Conservation (phyloP, 257 asterid species). For the Scutellaria barbata region DNA sequence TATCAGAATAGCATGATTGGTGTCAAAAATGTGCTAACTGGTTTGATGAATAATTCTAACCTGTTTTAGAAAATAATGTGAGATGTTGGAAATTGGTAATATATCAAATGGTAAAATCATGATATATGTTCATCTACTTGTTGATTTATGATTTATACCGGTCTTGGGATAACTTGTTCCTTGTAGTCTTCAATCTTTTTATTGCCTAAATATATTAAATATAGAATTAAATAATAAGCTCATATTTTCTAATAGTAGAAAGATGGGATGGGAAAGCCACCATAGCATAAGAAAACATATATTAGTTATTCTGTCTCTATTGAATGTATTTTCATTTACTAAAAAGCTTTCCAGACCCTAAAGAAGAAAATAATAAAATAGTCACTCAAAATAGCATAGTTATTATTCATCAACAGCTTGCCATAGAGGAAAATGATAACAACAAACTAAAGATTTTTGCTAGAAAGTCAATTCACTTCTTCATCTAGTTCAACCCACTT, state of each 20-base stretch:
- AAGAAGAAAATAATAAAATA: slow-evolving; percentile 29
- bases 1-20: too few relatives aligned
- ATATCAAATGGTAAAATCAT: slow-evolving; percentile 20
- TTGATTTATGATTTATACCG: slow-evolving; percentile 54
- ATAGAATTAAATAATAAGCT: slow-evolving; percentile 27
- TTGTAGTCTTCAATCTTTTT: slow-evolving; percentile 74
- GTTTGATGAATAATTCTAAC: slow-evolving; percentile 68
- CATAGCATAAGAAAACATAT: slow-evolving; percentile 40
- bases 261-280: background rate
- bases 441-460: slow-evolving; percentile 21
- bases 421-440: slow-evolving; percentile 21
- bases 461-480: slow-evolving; percentile 59
- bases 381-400: background rate
- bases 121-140: slow-evolving; percentile 17
- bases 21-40: slow-evolving; percentile 54
- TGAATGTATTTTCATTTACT: slow-evolving; percentile 87
- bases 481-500: slow-evolving; percentile 95
- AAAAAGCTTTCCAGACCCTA: slow-evolving; percentile 81
- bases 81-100: slow-evolving; percentile 22
- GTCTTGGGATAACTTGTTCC: slow-evolving; percentile 65
- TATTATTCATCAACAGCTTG: slow-evolving; percentile 15
- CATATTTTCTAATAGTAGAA: slow-evolving; percentile 18
- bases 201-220: slow-evolving; percentile 56
- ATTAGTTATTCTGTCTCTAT: slow-evolving; percentile 77
- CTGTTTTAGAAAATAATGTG: slow-evolving; percentile 48